Evolutionary conservation across 495 filamentous ascomycete genomes (phyloP).

Genomic region (Daldinia childiae): DNA sequence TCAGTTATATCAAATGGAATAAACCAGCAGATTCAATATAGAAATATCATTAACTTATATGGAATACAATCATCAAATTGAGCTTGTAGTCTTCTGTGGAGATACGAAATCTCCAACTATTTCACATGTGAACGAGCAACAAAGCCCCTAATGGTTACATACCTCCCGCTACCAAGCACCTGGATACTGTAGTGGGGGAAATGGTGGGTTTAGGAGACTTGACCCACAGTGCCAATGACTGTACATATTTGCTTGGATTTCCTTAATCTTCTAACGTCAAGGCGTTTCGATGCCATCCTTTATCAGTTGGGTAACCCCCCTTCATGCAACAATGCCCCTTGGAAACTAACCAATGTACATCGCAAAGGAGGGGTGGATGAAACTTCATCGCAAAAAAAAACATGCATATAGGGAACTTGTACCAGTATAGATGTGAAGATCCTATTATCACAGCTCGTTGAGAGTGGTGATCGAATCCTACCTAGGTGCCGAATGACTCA

Average conservation of each 20-base stretch:
- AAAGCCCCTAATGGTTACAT: neutral
- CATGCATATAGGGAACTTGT: neutral
- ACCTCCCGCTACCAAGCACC: neutral
- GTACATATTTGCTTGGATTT: neutral
- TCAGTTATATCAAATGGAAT: neutral
- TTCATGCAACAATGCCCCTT: neutral
- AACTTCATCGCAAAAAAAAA: neutral
- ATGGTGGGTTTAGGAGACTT: neutral
- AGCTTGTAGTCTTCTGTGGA: neutral
- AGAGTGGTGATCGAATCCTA: neutral
- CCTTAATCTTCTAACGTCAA: neutral
- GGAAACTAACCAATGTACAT: neutral
- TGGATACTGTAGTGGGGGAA: neutral
- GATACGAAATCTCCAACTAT: neutral
- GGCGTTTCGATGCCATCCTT: neutral
- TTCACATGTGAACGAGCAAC: neutral
- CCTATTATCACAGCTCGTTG: neutral
- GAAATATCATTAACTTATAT: neutral
- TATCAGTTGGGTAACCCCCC: neutral
- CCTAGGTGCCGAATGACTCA: neutral
- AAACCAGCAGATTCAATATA: neutral
- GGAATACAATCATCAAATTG: neutral
- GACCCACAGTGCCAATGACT: conserved; percentile 5
- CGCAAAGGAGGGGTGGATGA: neutral
- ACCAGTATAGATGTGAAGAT: neutral